Base-by-base conservation (phyloP, 768 basidiomycete genomes). In the Pleurotus cornucopiae region DNA sequence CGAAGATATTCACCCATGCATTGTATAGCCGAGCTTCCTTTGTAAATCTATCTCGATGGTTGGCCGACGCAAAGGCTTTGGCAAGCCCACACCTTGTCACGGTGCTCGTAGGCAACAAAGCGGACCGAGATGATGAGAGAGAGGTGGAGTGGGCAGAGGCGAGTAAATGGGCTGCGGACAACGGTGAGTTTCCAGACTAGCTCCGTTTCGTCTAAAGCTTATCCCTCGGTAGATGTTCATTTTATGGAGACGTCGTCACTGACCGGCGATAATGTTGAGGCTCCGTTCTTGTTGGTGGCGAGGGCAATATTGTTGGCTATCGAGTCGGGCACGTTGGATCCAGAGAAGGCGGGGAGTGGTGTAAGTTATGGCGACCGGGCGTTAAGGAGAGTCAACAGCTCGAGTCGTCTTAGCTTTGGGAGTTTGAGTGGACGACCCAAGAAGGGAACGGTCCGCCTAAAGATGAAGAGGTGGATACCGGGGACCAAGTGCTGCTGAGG, bases 81-180 rank as follows among this genome's bases (percentile, higher is more conserved):
- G 96, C 90, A 12, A 94, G 93, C 59, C 91, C 94, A 11, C 88
- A 98, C 66, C 76, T 98, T 2, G 91, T 96, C 55, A 83, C 84
- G 1, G 91, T 95, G 40, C 76, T 96, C 13, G 94, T 99, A 16
- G 97, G 97, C 46, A 98, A 94, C 71, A 98, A 99, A 74, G 83
- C 89, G 12, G 97, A 99, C 69, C 79, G 85, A 63, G 96, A 98
- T 64, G 95, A 97, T 51, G 93, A 94, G 49, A 76, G 97, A 52
- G 91, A 98, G 69, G 94, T 99, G 39, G 92, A 96, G 63, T 97
- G 91, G 86, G 81, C 88, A 21, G 97, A 99, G 72, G 97, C 93
- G 7, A 93, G 91, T 64, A 77, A 83, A 66, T 99, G 94, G 94
- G 96, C 97, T 16, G 89, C 94, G 48, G 92, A 95, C 69, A 94